Base-by-base conservation (phyloP, 345 rosid genomes). In the Citrus cavaleriei region DNA sequence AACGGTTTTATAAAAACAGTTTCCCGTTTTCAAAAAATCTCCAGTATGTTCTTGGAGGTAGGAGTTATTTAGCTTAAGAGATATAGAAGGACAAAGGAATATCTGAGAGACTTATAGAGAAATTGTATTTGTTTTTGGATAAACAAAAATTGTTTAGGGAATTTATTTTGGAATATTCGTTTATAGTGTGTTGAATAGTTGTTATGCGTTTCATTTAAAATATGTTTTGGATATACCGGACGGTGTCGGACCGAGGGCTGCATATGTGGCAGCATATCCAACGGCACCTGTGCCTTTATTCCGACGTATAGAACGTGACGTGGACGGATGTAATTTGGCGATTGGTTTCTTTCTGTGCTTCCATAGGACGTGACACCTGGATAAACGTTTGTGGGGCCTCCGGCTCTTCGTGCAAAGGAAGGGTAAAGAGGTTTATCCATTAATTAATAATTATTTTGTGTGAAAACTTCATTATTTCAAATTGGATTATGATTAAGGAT, bases 141-240 rank as follows among this genome's bases (percentile, higher is more conserved):
- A 34, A 27, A 10, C 5, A 21, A 40, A 63, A 19, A 30, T 10
- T 8, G 21, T 24, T 27, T 6, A 10, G 9, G 82, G 87, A 68
- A 80, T 84, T 81, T 77, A n/a, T 5, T 16, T 7, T 4, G 76
- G 89, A 81, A 86, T 88, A 88, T 88, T 80, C 89, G 77, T 18
- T 21, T 54, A 34, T 34, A 37, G 76, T 57, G 71, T n/a, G 6
- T 4, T 12, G 9, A 16, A 42, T 19, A 37, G 27, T 25, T 6
- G 35, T 10, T 10, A 21, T 62, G 70, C 59, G 60, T 73, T 77
- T 42, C 38, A 54, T 18, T 18, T 54, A 54, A 54, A 54, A 1
- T 16, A 5, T 54, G 58, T 18, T 54, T 18, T 18, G 19, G 85
- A 84, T 84, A 86, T 83, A 61, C 90, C 73, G 21, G 72, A 70